Evolutionary conservation across 164 flowering plant genomes (phyloP), one percentile per base, ranked within the genome.

Genomic region (Santalum album): DNA sequence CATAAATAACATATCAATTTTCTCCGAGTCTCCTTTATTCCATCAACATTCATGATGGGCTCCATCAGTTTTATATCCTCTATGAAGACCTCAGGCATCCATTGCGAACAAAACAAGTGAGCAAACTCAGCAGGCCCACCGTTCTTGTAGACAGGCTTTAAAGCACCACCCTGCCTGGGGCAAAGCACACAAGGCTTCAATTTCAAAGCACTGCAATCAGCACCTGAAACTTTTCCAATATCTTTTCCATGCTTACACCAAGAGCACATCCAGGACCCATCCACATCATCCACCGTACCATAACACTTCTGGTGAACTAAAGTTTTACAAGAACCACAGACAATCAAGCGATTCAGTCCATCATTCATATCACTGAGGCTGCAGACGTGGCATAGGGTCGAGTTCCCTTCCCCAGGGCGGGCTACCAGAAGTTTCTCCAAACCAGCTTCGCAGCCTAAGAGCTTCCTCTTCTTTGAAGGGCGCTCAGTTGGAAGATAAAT

Each of bases 31-130:
- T 87, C 96, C 61, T 81, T 77, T 25, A 86, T 73, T 47, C 75
- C 82, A 23, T 69, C 84, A 53, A 81, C 57, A 73, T 84, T 84
- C 76, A 84, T 49, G 29, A 94, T 72, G 1, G 97, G 97, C 68
- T 86, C 94, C 99, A 90, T 84, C 20, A 57, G 69, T 35, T 62
- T 59, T 0, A 70, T 72, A 58, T 84, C 80, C 59, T 80, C 85
- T 10, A 90, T 60, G 66, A 76, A 84, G 26, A 83, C 81, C 74
- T 87, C 99, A 27, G 97, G 95, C 80, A 80, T 78, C 97, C 97
- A 90, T 54, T 56, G 82, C 50, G 84, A 63, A 65, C 99, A 94
- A 70, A 90, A 82, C 71, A 94, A 70, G 65, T 94, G 99, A 25
- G 78, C 84, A 58, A 82, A 94, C 67, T 75, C 74, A 23, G 53